Percentiles rank a stretch among this genome's conserved stretches.
phyloP scores from a whole-genome alignment of 257 asterid species.

The Rauvolfia tetraphylla region DNA sequence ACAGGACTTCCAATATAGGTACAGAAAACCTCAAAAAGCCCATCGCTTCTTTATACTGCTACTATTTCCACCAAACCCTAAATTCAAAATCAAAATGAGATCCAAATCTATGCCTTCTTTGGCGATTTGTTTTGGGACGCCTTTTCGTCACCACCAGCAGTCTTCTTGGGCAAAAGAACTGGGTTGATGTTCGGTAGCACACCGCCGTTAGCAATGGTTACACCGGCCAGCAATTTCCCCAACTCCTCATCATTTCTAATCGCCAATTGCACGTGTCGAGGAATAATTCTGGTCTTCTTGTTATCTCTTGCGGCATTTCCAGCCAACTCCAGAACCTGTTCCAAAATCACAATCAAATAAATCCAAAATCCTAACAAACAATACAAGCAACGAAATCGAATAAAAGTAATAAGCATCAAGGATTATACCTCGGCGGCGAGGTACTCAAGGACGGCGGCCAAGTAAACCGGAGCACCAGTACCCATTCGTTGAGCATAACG shows the following conservation, averaged over 20 bases:
- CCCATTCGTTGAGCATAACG: constrained; percentile 34
- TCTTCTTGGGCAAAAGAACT: constrained; percentile 26
- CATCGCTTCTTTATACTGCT: background rate
- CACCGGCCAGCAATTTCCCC: constrained; percentile 27
- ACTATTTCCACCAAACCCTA: background rate
- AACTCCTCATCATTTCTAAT: constrained; percentile 28
- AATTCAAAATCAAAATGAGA: background rate
- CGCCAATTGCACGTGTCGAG: constrained; percentile 24
- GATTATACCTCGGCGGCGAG: constrained; percentile 31
- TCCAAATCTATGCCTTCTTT: constrained; percentile 11
- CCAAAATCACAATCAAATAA: background rate
- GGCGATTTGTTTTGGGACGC: background rate
- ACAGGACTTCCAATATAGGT: background rate
- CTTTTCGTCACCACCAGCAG: constrained; percentile 15
- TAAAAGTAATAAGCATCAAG: background rate
- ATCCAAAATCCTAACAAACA: background rate
- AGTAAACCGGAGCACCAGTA: constrained; percentile 24
- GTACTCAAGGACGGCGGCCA: constrained; percentile 35
- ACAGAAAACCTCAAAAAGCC: background rate
- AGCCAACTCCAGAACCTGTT: constrained; percentile 31
- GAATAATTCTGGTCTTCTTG: constrained; percentile 27
- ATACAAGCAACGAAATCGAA: background rate
- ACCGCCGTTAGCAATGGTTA: constrained; percentile 26
- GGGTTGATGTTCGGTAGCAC: constrained; percentile 26
- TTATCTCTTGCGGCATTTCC: constrained; percentile 34